Percentiles rank a stretch among this genome's conserved stretches.
phyloP scores from a whole-genome alignment of 164 flowering plant species.

The Berberis vulgaris region DNA sequence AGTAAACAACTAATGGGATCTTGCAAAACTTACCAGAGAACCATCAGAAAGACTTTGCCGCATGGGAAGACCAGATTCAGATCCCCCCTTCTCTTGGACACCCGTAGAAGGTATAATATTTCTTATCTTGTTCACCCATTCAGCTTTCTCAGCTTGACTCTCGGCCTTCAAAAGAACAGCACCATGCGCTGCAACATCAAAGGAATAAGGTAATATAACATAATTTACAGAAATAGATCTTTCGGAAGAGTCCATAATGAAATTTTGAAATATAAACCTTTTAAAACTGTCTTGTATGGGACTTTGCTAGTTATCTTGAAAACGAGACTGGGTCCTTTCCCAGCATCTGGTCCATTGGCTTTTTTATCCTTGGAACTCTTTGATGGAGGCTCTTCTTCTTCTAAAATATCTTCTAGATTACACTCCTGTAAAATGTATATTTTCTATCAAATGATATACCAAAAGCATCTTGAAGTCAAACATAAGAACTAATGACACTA shows the following conservation, averaged over 20 bases:
- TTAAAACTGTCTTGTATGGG: constrained; percentile 85
- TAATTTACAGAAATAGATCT: not conserved
- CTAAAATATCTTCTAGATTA: constrained; percentile 66
- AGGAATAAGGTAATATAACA: not conserved
- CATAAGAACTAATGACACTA: not conserved
- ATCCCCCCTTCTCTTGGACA: constrained; percentile 35
- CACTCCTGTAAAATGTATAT: constrained; percentile 58
- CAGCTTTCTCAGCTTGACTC: constrained; percentile 66
- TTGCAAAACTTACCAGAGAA: constrained; percentile 60
- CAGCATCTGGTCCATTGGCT: constrained; percentile 78
- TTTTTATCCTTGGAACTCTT: constrained; percentile 94
- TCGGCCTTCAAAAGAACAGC: constrained; percentile 92
- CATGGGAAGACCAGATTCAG: constrained; percentile 46
- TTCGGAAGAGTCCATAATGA: not conserved
- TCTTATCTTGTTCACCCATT: constrained; percentile 81
- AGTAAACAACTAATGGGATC: not conserved
- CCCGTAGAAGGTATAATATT: constrained; percentile 54
- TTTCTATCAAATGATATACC: not conserved
- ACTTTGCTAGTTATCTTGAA: constrained; percentile 86
- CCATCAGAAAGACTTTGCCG: constrained; percentile 96
- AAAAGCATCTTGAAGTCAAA: not conserved
- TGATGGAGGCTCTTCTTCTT: constrained; percentile 75
- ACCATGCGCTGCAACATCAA: constrained; percentile 65
- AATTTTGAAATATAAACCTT: constrained; percentile 38
- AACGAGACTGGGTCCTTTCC: constrained; percentile 56